Evolutionary conservation across 2,329 filamentous ascomycete species (phyloP), one percentile per base, ranked within the genome.

Genomic region (Aspergillus neoniger): DNA sequence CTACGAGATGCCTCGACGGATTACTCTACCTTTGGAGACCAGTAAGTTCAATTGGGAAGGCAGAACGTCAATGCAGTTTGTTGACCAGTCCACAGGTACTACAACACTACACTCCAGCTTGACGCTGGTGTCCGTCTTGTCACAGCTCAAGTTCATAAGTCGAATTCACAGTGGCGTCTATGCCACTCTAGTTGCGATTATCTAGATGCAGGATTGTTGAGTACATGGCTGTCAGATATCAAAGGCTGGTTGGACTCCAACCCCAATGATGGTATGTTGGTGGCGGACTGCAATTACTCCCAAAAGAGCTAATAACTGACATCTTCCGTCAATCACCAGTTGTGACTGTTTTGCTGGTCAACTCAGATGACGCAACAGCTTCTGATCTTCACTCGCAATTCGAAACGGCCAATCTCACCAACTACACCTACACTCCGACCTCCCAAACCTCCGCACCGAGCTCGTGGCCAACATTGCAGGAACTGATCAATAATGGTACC

Each of bases 261-360:
- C 74, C 82, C 86, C 4, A 87, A 89, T 77, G 90, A 93, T 58
- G 75, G 75, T 77, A 65, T 44, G 67, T 63, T 32, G 7, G 15
- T 17, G 28, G 19, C 28, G 6, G 3, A 14, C 7, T 19, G 28
- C 25, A 8, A 21, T n/a, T 23, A 28, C 44, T n/a, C 23, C 10
- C 9, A 14, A 25, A 36, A 5, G 7, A 32, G 17, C 10, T 15
- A 2, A 32, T 3, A 19, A 44, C 53, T 66, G 39, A 65, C 57
- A 8, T 21, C 17, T 15, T 5, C 23, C 28, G 28, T 19, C 32
- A 38, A 28, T 54, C 5, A 51, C 23, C 55, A 60, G 90, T 93
- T 17, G 86, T 93, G 21, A 93, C 90, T 4, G 72, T 93, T 14
- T 76, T 93, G 23, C 79, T 92, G 44, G 89, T 91, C 68, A 92